Base-by-base conservation (phyloP, 805 yeast species). In the Metschnikowia colocasiae region DNA sequence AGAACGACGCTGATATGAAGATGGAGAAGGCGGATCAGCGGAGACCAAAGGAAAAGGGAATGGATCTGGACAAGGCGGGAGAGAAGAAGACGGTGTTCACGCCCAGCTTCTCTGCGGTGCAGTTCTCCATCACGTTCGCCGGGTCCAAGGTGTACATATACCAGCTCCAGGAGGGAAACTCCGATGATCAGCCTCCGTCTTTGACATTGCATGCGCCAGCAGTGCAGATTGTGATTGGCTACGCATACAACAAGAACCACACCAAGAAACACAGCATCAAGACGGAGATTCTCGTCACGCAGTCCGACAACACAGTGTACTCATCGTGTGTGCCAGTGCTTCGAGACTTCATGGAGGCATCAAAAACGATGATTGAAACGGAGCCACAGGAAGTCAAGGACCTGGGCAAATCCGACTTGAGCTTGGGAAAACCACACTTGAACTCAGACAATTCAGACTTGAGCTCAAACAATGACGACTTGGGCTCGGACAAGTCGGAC, bases 291-390 rank as follows among this genome's bases (percentile, higher is more conserved):
- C 63, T 75, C 8, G 80, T 87, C 9, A 78, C 87, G 15, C 75
- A 87, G 1, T 87, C 97, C 0, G 80, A 79, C 42, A 94, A 94
- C 58, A 75, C 75, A 0, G 57, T 94, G 3, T 76, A 78, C 47
- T 80, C 96, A 0, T 69, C 81, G 0, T 88, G 95, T 63, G 89
- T 89, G 30, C 96, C 96, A 0, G 83, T 87, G 4, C 58, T 89
- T 2, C 62, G 72, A 35, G 94, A 85, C 46, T 69, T 89, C 43
- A 66, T 75, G 12, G 66, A 71, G 13, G 75, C 82, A 10, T 52
- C 78, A 31, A 77, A 79, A 53, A 61, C 65, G 9, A 70, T 81
- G 61, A 71, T 85, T 62, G 67, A 67, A 9, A 58, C 59, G 15
- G n/a, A 47, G 34, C 19, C 36, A 4, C 44, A 26, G 8, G 33